Conservation (phyloP, 768 basidiomycete species). For the Pholiota microspora region DNA sequence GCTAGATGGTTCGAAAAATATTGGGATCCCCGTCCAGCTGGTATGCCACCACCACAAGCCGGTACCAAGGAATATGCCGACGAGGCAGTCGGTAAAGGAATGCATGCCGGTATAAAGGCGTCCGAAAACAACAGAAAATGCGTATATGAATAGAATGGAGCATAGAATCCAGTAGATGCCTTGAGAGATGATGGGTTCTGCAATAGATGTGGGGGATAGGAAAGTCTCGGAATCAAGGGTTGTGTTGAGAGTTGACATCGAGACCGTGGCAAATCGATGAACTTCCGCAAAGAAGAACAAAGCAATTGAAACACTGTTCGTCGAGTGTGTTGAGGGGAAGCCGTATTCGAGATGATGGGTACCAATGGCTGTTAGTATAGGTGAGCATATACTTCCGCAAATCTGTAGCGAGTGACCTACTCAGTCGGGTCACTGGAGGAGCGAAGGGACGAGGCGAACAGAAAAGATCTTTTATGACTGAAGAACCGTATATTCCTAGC, state of each 20-base stretch:
- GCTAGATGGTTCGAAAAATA: constrained; percentile 29
- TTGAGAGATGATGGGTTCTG: constrained; percentile 40
- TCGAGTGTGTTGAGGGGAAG: constrained; percentile 94
- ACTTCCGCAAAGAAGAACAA: constrained; percentile 69
- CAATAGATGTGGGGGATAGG: constrained; percentile 10
- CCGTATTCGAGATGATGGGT: constrained; percentile 89
- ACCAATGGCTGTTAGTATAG: constrained; percentile 56
- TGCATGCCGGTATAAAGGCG: constrained; percentile 90
- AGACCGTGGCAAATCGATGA: constrained; percentile 45
- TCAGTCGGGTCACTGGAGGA: constrained; percentile 88
- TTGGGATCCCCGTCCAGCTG: constrained; percentile 38
- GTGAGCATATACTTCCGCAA: not conserved
- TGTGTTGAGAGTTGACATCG: constrained; percentile 2
- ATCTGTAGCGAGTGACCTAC: constrained; percentile 39
- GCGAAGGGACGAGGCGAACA: constrained; percentile 90
- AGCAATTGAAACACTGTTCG: constrained; percentile 87
- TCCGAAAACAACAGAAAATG: constrained; percentile 73
- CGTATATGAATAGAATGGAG: constrained; percentile 52
- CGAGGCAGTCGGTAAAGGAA: constrained; percentile 70
- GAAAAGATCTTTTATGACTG: constrained; percentile 84
- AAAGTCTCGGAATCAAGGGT: not conserved
- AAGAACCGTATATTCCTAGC: constrained; percentile 83
- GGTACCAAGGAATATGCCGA: constrained; percentile 64
- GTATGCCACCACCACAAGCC: constrained; percentile 65
- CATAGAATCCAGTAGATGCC: constrained; percentile 40